Percentiles rank a stretch among this genome's conserved stretches.
Conservation (phyloP, 306 rosid species). For the Calophaca sinica region DNA sequence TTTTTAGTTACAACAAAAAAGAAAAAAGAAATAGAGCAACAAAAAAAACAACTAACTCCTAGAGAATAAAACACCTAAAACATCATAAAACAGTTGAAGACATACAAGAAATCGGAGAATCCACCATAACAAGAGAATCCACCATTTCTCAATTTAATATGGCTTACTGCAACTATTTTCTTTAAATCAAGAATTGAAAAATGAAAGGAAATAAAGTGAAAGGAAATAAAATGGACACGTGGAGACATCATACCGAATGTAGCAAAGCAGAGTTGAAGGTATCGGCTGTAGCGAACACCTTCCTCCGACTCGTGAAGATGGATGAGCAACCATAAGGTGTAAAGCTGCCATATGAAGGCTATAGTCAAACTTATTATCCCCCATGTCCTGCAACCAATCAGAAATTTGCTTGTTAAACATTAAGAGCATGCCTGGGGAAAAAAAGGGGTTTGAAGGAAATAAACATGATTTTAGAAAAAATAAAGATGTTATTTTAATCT, state of each 20-base stretch:
- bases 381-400: slow-evolving; percentile 61
- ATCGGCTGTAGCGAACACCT: slow-evolving; percentile 64
- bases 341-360: slow-evolving; percentile 67
- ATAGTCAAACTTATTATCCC: slow-evolving; percentile 61
- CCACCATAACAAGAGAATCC: too few relatives aligned
- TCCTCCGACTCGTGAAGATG: slow-evolving; percentile 64
- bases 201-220: background rate
- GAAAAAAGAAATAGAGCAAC: too few relatives aligned
- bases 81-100: too few relatives aligned
- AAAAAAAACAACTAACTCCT: too few relatives aligned
- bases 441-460: background rate
- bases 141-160: too few relatives aligned
- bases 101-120: too few relatives aligned
- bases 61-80: too few relatives aligned
- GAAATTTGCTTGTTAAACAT: background rate
- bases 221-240: background rate
- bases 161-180: too few relatives aligned
- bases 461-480: background rate
- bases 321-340: slow-evolving; percentile 66
- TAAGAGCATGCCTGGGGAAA: background rate
- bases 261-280: slow-evolving; percentile 57
- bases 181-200: too few relatives aligned
- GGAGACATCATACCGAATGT: slow-evolving; percentile 56
- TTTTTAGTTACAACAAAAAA: too few relatives aligned
- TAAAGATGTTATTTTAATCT: background rate